Evolutionary conservation across 2,329 filamentous ascomycete species (phyloP).

Genomic region (Paracoccidioides lutzii): DNA sequence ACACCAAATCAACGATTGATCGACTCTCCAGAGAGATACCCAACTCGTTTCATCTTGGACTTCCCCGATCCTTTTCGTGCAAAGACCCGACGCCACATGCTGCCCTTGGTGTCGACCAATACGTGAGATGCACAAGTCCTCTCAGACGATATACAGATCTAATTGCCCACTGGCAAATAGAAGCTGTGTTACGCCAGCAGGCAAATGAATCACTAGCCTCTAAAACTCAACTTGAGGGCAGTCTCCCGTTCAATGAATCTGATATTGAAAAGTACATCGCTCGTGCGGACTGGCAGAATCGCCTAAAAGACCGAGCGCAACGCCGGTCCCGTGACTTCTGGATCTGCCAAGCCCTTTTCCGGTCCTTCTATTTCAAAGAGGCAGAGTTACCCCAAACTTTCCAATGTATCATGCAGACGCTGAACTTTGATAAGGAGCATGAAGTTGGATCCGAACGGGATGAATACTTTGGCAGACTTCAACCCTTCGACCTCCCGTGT

Average conservation of each 20-base stretch:
- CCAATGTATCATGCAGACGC: constrained; percentile 22
- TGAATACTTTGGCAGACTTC: constrained; percentile 11
- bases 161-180: constrained; percentile 51
- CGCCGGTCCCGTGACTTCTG: constrained; percentile 33
- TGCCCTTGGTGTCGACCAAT: constrained; percentile 39
- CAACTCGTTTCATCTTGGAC: constrained; percentile 1
- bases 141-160: constrained; percentile 49
- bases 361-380: constrained; percentile 45
- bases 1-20: constrained; percentile 13
- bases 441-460: neutral
- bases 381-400: constrained; percentile 38
- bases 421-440: constrained; percentile 18
- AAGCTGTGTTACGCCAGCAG: constrained; percentile 47
- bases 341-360: constrained; percentile 42
- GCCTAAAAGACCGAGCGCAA: constrained; percentile 28
- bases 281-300: constrained; percentile 31
- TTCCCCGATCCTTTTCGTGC: constrained; percentile 30
- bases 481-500: constrained; percentile 12
- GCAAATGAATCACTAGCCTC: constrained; percentile 32
- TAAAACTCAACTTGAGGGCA: constrained; percentile 16
- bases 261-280: constrained; percentile 39
- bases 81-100: constrained; percentile 38
- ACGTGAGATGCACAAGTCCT: constrained; percentile 48
- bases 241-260: constrained; percentile 38
- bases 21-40: constrained; percentile 32